phyloP scores from a whole-genome alignment of 23 red algal genomes.

The Gracilaria caudata region DNA sequence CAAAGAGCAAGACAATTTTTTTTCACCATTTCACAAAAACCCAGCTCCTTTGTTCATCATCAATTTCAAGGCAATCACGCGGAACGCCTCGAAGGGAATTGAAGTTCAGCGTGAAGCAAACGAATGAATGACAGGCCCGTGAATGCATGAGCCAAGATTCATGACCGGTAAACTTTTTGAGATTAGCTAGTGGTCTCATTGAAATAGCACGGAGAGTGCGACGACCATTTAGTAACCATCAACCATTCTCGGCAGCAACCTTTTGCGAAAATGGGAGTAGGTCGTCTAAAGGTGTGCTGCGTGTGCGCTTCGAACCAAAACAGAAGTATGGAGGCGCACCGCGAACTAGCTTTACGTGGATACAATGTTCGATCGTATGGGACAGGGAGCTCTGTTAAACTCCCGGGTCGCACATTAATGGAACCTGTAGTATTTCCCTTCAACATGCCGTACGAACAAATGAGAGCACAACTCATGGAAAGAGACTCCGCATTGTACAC shows the following conservation, averaged over 20 bases:
- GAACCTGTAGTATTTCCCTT: constrained; percentile 82
- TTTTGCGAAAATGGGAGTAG: constrained; percentile 10
- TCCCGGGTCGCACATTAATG: constrained; percentile 69
- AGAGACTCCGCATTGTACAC: constrained; percentile 68
- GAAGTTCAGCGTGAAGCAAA: too few relatives aligned
- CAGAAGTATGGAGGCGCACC: constrained; percentile 88
- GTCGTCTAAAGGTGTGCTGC: constrained; percentile 58
- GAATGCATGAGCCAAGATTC: too few relatives aligned
- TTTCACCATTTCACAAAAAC: too few relatives aligned
- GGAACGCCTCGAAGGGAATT: too few relatives aligned
- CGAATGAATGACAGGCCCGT: too few relatives aligned
- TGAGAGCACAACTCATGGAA: constrained; percentile 68
- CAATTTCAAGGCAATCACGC: too few relatives aligned
- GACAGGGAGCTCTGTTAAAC: constrained; percentile 80
- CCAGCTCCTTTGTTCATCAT: too few relatives aligned
- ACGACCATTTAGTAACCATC: not conserved
- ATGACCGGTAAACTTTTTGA: too few relatives aligned
- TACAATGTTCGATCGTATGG: constrained; percentile 84
- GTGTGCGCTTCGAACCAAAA: constrained; percentile 93
- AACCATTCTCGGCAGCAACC: not conserved
- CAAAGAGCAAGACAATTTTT: too few relatives aligned
- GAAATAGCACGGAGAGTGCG: too few relatives aligned
- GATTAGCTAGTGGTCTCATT: too few relatives aligned
- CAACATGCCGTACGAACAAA: constrained; percentile 81
- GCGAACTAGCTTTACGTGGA: constrained; percentile 65